Base-by-base conservation (phyloP, 768 basidiomycete species). In the Rhizopogon roseolus region DNA sequence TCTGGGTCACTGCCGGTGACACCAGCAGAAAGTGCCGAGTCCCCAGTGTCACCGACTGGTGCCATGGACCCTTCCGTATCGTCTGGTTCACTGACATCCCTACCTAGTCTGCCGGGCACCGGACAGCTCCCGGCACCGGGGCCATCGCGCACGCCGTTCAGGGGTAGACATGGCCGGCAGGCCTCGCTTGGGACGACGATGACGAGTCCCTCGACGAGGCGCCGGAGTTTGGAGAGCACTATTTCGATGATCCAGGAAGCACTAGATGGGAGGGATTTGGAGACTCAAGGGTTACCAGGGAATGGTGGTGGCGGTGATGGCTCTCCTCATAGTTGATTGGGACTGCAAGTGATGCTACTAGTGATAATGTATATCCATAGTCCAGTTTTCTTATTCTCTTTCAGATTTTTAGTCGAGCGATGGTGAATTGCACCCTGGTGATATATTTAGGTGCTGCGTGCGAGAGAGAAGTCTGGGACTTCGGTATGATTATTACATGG, bases 181-280 rank as follows among this genome's bases (percentile, higher is more conserved):
- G 67, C 67, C 49, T 94, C 91, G 64, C 70, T 98, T 57, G 96
- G 96, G 4, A 98, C 96, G 59, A 98, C 95, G 32, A 54, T 64
- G 84, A 96, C 95, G 49, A 90, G 88, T 63, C 96, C 97, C 13
- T 94, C 91, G 68, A 98, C 88, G 48, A 76, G 97, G 59, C 76
- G 96, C 71, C 76, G 96, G 68, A 93, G 90, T 66, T 69, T 98
- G 68, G 96, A 98, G 77, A 94, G 89, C 67, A 98, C 97, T 50
- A 93, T 95, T 78, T 87, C 87, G 57, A 81, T 98, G 66, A 96
- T 98, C 64, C 87, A 94, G 71, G 92, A 93, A 60, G 96, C 90
- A 6, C 84, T 88, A 71, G 94, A 96, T 49, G 90, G 90, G 32
- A 85, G 79, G 61, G 78, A 77, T 34, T 59, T 68, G 41, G 76